Percentiles rank a stretch among this genome's conserved stretches.
Conservation (phyloP, 176 grass and related monocot species). For the Carex kokanica region DNA sequence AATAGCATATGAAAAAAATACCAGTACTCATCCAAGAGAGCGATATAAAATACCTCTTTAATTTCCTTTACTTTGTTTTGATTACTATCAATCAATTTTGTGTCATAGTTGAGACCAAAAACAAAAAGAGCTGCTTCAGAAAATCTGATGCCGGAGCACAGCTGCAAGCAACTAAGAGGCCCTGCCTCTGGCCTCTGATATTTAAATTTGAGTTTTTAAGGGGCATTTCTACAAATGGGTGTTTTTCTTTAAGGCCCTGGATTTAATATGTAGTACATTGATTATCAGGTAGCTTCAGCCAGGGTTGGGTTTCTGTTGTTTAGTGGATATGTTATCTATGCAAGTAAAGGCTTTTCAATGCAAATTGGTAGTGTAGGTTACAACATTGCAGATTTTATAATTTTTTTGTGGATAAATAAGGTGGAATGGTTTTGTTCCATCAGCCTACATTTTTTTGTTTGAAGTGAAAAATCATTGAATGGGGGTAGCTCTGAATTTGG, state of each 20-base stretch:
- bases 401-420: constrained; percentile 15
- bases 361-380: neutral
- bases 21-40: neutral
- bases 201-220: constrained; percentile 30
- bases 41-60: neutral
- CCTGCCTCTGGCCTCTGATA: constrained; percentile 5
- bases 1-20: neutral
- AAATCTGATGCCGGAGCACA: constrained; percentile 39
- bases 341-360: constrained; percentile 1
- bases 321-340: neutral
- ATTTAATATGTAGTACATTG: neutral
- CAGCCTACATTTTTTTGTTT: neutral
- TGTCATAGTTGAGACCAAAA: constrained; percentile 59
- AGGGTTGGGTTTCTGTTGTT: neutral
- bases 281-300: neutral
- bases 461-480: too few species aligned
- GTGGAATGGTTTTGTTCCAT: constrained; percentile 6
- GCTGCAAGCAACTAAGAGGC: constrained; percentile 53
- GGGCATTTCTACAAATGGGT: neutral
- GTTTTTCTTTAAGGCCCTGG: neutral
- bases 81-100: neutral
- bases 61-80: neutral
- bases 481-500: too few species aligned
- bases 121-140: constrained; percentile 74
- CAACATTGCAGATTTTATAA: neutral